phyloP scores from a whole-genome alignment of 495 filamentous ascomycete genomes.

The Neurospora tetraspora region DNA sequence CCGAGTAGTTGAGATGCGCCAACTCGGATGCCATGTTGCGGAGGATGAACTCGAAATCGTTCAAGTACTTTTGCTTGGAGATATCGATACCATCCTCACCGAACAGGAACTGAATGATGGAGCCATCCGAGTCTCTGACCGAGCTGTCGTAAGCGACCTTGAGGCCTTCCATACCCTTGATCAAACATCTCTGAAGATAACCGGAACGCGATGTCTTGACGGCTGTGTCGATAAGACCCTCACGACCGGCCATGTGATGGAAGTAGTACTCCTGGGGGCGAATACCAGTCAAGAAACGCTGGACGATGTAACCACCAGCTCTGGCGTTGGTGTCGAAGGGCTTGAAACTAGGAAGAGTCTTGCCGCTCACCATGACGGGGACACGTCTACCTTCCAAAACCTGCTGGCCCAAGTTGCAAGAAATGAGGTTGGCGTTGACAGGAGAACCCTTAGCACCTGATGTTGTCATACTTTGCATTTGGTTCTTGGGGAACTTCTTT shows the following conservation, averaged over 20 bases:
- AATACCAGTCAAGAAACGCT: constrained; percentile 97
- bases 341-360: constrained; percentile 88
- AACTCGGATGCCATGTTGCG: constrained; percentile 55
- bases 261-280: constrained; percentile 98
- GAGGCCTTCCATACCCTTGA: constrained; percentile 98
- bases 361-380: constrained; percentile 95
- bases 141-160: constrained; percentile 87
- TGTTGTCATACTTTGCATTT: constrained; percentile 98
- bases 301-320: constrained; percentile 87
- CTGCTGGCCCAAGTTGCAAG: constrained; percentile 94
- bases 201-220: constrained; percentile 97
- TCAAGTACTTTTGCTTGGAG: constrained; percentile 85
- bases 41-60: constrained; percentile 81
- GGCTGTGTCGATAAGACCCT: constrained; percentile 98
- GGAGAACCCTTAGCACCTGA: constrained; percentile 89
- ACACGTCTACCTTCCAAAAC: constrained; percentile 91
- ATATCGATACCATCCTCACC: constrained; percentile 95
- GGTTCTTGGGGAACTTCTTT: constrained; percentile 91
- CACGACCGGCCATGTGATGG: constrained; percentile 98
- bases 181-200: constrained; percentile 93
- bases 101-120: constrained; percentile 89
- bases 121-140: constrained; percentile 87
- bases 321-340: constrained; percentile 82
- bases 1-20: constrained; percentile 35
- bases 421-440: constrained; percentile 96